Percentiles rank a stretch among this genome's conserved stretches.
phyloP scores from a whole-genome alignment of 2,329 filamentous ascomycete genomes.

The Venturia asperata region DNA sequence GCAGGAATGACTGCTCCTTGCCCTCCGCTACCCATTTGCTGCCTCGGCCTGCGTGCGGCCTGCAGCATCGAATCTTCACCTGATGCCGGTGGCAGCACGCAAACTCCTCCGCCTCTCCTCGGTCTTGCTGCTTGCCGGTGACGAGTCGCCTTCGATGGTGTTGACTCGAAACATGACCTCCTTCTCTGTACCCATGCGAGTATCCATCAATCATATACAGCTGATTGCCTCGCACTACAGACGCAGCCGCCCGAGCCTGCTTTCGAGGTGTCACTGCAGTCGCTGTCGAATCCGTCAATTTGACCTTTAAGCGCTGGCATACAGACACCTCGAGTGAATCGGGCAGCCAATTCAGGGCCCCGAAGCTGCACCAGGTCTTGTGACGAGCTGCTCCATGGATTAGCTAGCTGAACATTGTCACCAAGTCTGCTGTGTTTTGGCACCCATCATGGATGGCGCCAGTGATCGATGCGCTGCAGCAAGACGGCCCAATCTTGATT shows the following conservation, averaged over 20 bases:
- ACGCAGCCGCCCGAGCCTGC: conserved; percentile 7
- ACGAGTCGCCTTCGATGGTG: neutral
- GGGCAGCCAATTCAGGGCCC: neutral
- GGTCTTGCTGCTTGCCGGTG: neutral
- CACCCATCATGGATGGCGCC: conserved; percentile 4
- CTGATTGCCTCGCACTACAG: neutral
- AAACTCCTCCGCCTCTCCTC: neutral
- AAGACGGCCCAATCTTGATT: neutral
- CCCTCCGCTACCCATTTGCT: neutral
- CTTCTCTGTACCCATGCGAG: neutral
- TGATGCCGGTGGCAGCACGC: neutral
- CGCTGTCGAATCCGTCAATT: neutral
- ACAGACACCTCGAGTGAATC: neutral
- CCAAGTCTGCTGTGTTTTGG: neutral
- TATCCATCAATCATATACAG: neutral
- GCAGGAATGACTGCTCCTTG: neutral
- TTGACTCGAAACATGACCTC: neutral
- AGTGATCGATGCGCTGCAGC: conserved; percentile 4
- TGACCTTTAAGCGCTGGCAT: neutral
- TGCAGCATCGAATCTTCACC: neutral
- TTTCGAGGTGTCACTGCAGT: neutral
- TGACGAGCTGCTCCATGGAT: neutral
- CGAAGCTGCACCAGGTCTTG: neutral
- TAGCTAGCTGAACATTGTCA: neutral
- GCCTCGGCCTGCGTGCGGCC: neutral